Conservation (phyloP, 768 basidiomycete species). For the Amanita pseudoporphyria region DNA sequence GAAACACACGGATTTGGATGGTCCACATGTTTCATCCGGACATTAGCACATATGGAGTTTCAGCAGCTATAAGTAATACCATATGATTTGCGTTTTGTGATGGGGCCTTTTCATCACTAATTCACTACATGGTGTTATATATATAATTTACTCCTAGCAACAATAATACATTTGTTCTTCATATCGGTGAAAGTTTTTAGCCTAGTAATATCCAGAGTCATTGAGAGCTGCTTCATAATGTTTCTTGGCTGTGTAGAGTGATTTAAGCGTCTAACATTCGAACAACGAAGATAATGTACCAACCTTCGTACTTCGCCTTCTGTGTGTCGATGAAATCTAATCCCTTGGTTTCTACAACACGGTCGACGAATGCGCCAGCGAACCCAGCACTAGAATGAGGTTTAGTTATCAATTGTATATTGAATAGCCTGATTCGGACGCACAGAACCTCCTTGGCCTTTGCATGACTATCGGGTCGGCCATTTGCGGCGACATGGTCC, state of each 20-base stretch:
- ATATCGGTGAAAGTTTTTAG: too few relatives aligned
- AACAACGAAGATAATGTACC: neutral
- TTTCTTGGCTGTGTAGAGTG: neutral
- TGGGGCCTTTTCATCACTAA: too few relatives aligned
- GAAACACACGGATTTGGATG: too few relatives aligned
- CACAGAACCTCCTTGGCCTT: conserved; percentile 46
- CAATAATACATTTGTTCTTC: too few relatives aligned
- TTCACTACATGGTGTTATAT: neutral
- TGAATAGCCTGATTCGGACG: neutral
- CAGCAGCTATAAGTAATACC: too few relatives aligned
- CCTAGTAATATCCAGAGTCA: too few relatives aligned
- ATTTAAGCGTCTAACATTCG: neutral
- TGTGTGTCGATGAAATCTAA: conserved; percentile 20
- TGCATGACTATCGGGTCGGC: conserved; percentile 38
- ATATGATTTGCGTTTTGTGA: too few relatives aligned
- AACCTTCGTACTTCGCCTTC: conserved; percentile 15
- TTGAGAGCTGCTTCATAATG: neutral
- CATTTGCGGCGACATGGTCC: conserved; percentile 38
- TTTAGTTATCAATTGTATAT: neutral
- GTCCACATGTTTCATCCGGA: too few relatives aligned
- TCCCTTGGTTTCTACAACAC: conserved; percentile 46
- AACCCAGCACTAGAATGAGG: conserved; percentile 36
- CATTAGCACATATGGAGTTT: too few relatives aligned
- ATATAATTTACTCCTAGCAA: too few relatives aligned
- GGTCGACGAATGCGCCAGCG: conserved; percentile 44